These are phyloP conservation scores for Tillandsia fasciculata DNA, from an alignment of 176 grass and related monocot genomes.

Conservation along the genomic window DNA sequence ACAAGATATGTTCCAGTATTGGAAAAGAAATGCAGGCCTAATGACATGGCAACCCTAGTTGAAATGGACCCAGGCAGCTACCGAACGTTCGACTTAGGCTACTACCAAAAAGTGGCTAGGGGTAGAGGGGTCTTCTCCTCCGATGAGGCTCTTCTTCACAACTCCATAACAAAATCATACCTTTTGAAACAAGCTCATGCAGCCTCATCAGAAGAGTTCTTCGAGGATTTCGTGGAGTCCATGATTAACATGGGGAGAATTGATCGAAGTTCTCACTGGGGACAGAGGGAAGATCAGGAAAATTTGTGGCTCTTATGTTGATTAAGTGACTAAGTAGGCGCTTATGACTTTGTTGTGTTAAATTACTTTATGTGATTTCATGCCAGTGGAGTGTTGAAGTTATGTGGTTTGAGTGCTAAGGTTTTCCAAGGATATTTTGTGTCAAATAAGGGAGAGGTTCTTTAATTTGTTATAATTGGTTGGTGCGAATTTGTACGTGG, in stretches of 20 bases:
- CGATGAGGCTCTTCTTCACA: slow-evolving; percentile 29
- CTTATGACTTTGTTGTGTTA: background rate
- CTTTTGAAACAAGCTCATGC: slow-evolving; percentile 34
- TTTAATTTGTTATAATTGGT: no score
- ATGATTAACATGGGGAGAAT: slow-evolving; percentile 35
- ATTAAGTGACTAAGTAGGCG: slow-evolving; percentile 5
- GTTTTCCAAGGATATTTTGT: no score
- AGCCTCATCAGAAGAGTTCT: slow-evolving; percentile 12
- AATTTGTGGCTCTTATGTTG: slow-evolving; percentile 29
- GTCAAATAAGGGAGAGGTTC: no score
- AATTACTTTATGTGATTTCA: background rate
- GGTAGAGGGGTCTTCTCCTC: slow-evolving; percentile 29
- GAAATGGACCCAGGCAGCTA: slow-evolving; percentile 23
- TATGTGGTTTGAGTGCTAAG: no score
- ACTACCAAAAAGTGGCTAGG: slow-evolving; percentile 25
- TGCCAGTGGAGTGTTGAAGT: background rate
- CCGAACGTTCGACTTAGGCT: slow-evolving; percentile 26
- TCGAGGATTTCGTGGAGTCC: slow-evolving; percentile 21
- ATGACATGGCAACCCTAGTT: slow-evolving; percentile 19
- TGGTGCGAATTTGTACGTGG: no score
- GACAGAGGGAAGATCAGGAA: slow-evolving; percentile 27
- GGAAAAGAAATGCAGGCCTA: slow-evolving; percentile 13
- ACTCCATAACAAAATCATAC: slow-evolving; percentile 24
- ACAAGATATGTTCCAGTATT: slow-evolving; percentile 23
- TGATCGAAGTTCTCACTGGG: slow-evolving; percentile 23